These are phyloP conservation scores for Phytophthora quininea DNA, from an alignment of 352 stramenopile species.

Conservation along the genomic window DNA sequence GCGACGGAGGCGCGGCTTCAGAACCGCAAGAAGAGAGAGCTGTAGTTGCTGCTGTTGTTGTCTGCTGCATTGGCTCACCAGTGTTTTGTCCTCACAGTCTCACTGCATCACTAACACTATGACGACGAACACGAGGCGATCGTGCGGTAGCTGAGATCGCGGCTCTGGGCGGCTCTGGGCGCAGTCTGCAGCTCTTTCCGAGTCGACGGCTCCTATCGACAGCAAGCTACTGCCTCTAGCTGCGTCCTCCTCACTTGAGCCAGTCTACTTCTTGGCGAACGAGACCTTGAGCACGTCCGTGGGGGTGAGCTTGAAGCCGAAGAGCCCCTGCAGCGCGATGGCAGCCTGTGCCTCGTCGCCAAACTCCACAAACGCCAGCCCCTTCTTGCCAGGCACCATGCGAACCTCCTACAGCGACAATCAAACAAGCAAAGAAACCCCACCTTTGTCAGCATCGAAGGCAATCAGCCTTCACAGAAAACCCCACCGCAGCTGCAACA, in stretches of 20 bases:
- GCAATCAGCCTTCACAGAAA: not conserved
- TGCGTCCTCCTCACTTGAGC: not conserved
- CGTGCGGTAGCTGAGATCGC: no score
- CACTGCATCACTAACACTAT: no score
- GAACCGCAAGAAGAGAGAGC: no score
- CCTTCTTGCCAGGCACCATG: conserved; percentile 93
- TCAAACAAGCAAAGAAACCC: not conserved
- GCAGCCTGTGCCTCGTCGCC: conserved; percentile 82
- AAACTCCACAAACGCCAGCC: conserved; percentile 97
- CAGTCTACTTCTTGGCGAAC: conserved; percentile 83
- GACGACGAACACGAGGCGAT: no score
- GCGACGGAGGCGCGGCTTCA: no score
- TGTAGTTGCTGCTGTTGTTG: no score
- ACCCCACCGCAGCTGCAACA: conserved; percentile 4
- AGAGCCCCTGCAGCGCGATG: conserved; percentile 82
- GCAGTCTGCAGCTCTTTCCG: not conserved
- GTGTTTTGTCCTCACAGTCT: no score
- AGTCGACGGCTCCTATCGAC: no score
- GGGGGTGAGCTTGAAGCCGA: conserved; percentile 85
- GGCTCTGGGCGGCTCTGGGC: not conserved
- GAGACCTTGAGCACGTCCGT: conserved; percentile 84
- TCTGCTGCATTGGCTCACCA: no score
- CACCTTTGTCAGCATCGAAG: no score
- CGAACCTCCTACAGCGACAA: conserved; percentile 83
- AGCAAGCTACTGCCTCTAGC: no score